Evolutionary conservation across 495 filamentous ascomycete genomes (phyloP), one percentile per base, ranked within the genome.

Genomic region (Neurospora pannonica): DNA sequence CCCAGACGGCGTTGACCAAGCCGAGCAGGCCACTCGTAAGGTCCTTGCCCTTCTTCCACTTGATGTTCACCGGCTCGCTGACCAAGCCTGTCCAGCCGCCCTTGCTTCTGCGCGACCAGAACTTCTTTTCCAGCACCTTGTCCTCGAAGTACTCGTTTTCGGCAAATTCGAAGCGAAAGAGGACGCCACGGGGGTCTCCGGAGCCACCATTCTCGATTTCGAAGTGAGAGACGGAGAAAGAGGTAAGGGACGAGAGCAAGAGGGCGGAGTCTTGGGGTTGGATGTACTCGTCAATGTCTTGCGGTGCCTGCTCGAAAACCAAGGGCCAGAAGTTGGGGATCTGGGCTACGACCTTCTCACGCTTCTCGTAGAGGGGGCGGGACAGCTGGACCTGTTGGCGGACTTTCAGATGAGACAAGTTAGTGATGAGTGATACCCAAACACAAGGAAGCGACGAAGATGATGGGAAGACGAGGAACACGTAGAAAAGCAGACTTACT

Each of bases 281-380:
- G 78, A 97, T 93, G 83, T 89, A 92, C 80, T 93, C 91, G 82
- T 97, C 94, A 75, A 97, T 88, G 71, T 97, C 92, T 37, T 86
- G 85, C 3, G 94, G 93, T 6, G 93, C 90, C 82, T 94, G 91
- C 80, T 95, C 91, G 78, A 97, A 85, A 54, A 97, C 93, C 74
- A 95, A 86, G 38, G 92, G 85, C 95, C 95, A 98, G 89, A 97
- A 98, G 85, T 93, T 88, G 38, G 86, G 85, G 78, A 97, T 94
- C 77, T 89, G 83, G 72, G 87, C 81, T 73, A 93, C 86, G 73
- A 92, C 80, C 78, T 87, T 85, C n/a, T 87, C 84, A 79, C 95
- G 92, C 83, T 91, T 90, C 72, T 87, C 83, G 84, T 92, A 97
- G 74, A 95, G 86, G 37, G 91, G 87, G 54, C 83, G 81, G 70